Evolutionary conservation across 331 rosid genomes (phyloP).

Genomic region (Pyracantha coccinea): DNA sequence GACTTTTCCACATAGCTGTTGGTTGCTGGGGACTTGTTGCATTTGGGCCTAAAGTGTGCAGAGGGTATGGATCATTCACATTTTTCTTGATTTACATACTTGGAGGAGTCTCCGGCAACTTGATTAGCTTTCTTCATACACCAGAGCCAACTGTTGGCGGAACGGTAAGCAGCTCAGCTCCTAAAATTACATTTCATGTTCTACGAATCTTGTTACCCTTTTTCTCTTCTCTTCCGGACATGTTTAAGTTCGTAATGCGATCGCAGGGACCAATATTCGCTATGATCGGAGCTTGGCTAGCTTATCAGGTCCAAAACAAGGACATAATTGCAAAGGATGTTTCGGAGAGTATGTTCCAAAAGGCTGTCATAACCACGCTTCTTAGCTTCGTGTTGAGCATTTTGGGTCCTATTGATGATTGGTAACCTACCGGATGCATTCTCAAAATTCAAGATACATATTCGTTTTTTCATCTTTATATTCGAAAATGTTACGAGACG

Average conservation of each 20-base stretch:
- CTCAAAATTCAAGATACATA: too few species aligned
- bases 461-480: too few species aligned
- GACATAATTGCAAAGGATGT: constrained; percentile 39
- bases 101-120: constrained; percentile 91
- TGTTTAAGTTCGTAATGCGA: constrained; percentile 5
- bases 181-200: background rate
- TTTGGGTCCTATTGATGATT: constrained; percentile 72
- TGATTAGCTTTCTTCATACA: constrained; percentile 80
- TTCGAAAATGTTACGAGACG: too few species aligned
- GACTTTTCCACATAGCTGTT: constrained; percentile 54
- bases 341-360: constrained; percentile 51
- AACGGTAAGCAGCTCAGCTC: constrained; percentile 39
- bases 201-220: background rate
- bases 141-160: constrained; percentile 85
- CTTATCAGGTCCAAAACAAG: constrained; percentile 63
- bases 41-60: constrained; percentile 82
- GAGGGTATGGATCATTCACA: constrained; percentile 76
- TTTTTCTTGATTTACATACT: constrained; percentile 72
- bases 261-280: constrained; percentile 82
- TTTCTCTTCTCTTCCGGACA: background rate
- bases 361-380: constrained; percentile 57
- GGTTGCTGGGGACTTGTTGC: constrained; percentile 49
- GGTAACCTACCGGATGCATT: constrained; percentile 30
- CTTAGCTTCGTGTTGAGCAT: constrained; percentile 51
- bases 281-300: constrained; percentile 89